Evolutionary conservation across 768 basidiomycete genomes (phyloP), one percentile per base, ranked within the genome.

Genomic region (Tulasnella sp.): DNA sequence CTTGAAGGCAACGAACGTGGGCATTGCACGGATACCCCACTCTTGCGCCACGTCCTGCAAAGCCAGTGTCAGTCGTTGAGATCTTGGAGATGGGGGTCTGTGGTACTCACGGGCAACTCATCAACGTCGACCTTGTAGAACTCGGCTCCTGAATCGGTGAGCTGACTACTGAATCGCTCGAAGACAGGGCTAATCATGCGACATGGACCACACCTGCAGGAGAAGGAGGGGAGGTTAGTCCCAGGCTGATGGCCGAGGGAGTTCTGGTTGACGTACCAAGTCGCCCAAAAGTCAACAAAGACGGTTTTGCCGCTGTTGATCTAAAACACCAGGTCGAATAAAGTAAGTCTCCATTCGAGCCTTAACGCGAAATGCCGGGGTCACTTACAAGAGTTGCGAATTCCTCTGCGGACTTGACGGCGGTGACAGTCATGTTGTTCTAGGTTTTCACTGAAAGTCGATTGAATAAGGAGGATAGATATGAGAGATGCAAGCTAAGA

Each of bases 1-100:
- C 84, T 87, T 85, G 84, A 86, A 88, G 24, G 85, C 76, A 7
- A 84, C 28, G 83, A 88, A 88, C 0, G 88, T 87, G n/a, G 88
- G 88, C 88, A 89, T 83, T 88, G 64, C 64, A 31, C 64, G 64
- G 31, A 69, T 69, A 4, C 64, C 64, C 64, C 64, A 69, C 64
- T 69, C 64, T 37, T 34, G 24, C 0, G 64, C 64, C 28, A 69
- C 64, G 18, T 69, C 64, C 64, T 69, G 24, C 8, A n/a, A 50
- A 69, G 12, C 7, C 16, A 69, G 37, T 37, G 4, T 69, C 64
- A 69, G 64, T 28, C 28, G 12, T 24, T 69, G 24, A 31, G 34
- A 14, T 28, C 34, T 37, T 31, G 28, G 24, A 34, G 5, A 14
- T 7, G 31, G 28, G 14, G n/a, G 14, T 69, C 37, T 9, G 9